Base-by-base conservation (phyloP, 2,329 filamentous ascomycete species). In the Malbranchea zuffiana region DNA sequence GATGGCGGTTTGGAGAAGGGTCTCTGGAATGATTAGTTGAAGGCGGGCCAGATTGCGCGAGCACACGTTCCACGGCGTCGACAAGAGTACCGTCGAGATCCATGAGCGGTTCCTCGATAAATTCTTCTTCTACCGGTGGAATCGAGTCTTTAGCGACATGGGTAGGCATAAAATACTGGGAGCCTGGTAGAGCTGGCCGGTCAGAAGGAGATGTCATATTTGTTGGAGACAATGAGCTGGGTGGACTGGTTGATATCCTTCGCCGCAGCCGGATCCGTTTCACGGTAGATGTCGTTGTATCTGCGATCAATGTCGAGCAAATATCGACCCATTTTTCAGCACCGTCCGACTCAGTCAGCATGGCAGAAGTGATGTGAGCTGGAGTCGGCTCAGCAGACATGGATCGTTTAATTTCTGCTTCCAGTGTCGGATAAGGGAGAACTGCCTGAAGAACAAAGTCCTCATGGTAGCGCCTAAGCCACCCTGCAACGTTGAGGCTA, bases 371-470 rank as follows among this genome's bases (percentile, higher is more conserved):
- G 49, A 40, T 17, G 21, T 43, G 35, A 23, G 18, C 30, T 5
- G 60, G 59, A 6, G 66, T 68, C 2, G 68, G 65, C 44, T 75
- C 71, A 6, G 68, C 62, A 29, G 62, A 62, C 72, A 76, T 75
- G 5, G 71, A 67, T 28, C 62, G 61, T 47, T 65, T 71, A 43
- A 76, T 67, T 32, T 76, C 71, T 11, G 64, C 61, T 47, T 71
- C 65, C 4, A 75, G 50, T 12, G 62, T 57, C 3, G 54, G 46
- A 41, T 75, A 75, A 3, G 71, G 71, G 24, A 66, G 65, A 24
- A 74, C 69, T 10, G 69, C 72, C 52, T 77, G 72, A 2, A 77
- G 61, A 6, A 67, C 60, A 45, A 75, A 76, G 49, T 77, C 72
- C 40, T 72, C 66, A 48, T 76, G 73, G 44, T 72, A 74, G 6